Conservation (phyloP, 768 basidiomycete genomes). For the Tricholoma flavovirens region DNA sequence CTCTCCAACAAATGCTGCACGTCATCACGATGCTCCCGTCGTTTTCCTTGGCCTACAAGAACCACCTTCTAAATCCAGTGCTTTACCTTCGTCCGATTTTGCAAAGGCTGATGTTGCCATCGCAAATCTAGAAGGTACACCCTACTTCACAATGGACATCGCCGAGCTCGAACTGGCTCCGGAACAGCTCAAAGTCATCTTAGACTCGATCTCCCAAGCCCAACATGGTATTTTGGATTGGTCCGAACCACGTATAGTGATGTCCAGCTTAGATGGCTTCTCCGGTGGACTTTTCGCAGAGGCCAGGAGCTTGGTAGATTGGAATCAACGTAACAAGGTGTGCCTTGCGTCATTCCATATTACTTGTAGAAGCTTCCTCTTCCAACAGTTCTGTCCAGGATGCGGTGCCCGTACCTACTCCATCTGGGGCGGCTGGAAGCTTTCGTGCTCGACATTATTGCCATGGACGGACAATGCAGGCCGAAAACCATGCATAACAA, state of each 20-base stretch:
- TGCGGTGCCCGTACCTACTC: slow-evolving; percentile 81
- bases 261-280: slow-evolving; percentile 52
- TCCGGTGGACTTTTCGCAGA: slow-evolving; percentile 73
- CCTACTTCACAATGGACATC: slow-evolving; percentile 83
- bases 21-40: slow-evolving; percentile 53
- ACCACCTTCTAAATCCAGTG: slow-evolving; percentile 33
- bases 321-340: slow-evolving; percentile 88
- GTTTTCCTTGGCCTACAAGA: slow-evolving; percentile 83
- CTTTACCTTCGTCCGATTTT: slow-evolving; percentile 65
- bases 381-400: slow-evolving; percentile 73
- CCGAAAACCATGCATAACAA: slow-evolving; percentile 64
- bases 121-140: slow-evolving; percentile 66
- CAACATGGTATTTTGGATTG: slow-evolving; percentile 47
- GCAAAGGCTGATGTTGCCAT: slow-evolving; percentile 48
- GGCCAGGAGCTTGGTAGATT: slow-evolving; percentile 81
- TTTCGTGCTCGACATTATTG: slow-evolving; percentile 68
- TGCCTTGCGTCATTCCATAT: slow-evolving; percentile 1
- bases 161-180: slow-evolving; percentile 36
- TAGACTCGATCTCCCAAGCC: slow-evolving; percentile 35
- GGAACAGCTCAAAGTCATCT: slow-evolving; percentile 28
- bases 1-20: slow-evolving; percentile 45
- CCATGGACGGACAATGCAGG: slow-evolving; percentile 68
- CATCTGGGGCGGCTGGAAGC: slow-evolving; percentile 96
- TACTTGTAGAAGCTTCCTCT: background rate
- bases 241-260: slow-evolving; percentile 57